A percentile compares a stretch with the other conserved stretches of the same genome.
phyloP scores from a whole-genome alignment of 495 filamentous ascomycete genomes.

The Penicillium daleae region DNA sequence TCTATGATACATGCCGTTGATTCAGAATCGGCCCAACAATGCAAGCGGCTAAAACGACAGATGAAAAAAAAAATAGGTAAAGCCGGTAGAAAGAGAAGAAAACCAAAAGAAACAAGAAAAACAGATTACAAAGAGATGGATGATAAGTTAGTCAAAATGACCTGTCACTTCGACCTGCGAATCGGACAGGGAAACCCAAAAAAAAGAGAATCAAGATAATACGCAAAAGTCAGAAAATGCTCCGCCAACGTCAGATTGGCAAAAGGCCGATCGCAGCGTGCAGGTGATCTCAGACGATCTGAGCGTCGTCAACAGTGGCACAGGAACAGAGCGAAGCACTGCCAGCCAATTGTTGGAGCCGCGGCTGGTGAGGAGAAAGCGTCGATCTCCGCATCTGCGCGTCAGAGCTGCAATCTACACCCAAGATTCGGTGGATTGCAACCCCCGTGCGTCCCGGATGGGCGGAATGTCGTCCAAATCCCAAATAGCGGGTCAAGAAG shows the following conservation, averaged over 20 bases:
- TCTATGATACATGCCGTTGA: slow-evolving; percentile 52
- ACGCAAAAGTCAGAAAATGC: too few relatives aligned
- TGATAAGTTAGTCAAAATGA: slow-evolving; percentile 19
- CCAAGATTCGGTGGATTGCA: slow-evolving; percentile 15
- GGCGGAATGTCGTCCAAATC: neutral
- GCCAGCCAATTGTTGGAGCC: slow-evolving; percentile 21
- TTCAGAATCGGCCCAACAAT: slow-evolving; percentile 36
- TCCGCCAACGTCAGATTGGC: slow-evolving; percentile 5
- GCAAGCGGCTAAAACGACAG: slow-evolving; percentile 20
- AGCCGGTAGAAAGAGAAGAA: slow-evolving; percentile 11
- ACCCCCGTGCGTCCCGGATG: slow-evolving; percentile 19
- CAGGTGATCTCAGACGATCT: neutral
- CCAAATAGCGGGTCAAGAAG: slow-evolving; percentile 14
- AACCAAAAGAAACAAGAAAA: slow-evolving; percentile 17
- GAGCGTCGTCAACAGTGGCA: slow-evolving; percentile 6
- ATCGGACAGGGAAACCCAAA: slow-evolving; percentile 6
- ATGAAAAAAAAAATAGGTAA: slow-evolving; percentile 22
- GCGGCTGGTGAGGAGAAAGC: slow-evolving; percentile 3
- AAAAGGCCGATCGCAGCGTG: neutral
- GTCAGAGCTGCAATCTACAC: slow-evolving; percentile 18
- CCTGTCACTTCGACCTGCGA: slow-evolving; percentile 24
- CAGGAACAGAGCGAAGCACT: slow-evolving; percentile 7
- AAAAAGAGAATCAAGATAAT: slow-evolving; percentile 21
- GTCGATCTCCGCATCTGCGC: slow-evolving; percentile 31
- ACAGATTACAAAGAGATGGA: slow-evolving; percentile 24